Base-by-base conservation (phyloP, 495 filamentous ascomycete species). In the Lophium mytilinum region DNA sequence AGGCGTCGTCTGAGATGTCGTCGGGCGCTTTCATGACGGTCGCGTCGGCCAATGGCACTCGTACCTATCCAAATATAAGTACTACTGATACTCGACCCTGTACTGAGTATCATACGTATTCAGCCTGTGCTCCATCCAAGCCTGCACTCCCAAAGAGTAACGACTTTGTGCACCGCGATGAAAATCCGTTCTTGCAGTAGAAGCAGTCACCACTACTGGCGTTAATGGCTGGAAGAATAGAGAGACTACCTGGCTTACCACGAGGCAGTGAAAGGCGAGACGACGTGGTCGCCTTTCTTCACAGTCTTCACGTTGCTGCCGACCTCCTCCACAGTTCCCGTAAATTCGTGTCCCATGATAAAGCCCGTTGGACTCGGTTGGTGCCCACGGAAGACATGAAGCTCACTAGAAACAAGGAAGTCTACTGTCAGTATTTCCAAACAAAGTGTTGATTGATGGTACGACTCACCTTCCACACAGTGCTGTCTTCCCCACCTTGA, bases 351-450 rank as follows among this genome's bases (percentile, higher is more conserved):
- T 56, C 86, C 86, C 82, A 88, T 88, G 58, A 88, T 83, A 61
- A 84, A 86, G 21, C 78, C 85, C 7, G 80, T 75, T 4, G 73
- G 72, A 34, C 74, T 77, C 12, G 82, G 76, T 69, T 92, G 84
- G 69, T 89, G 80, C 53, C 90, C 92, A 35, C 93, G 84, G 73
- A 86, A 98, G 33, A 86, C 82, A 72, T 98, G 93, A 45, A 98
- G 77, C 62, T 96, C 93, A 66, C 89, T 95, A 60, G 19, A 35
- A 41, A 24, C 48, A 24, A 50, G 48, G 17, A 35, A 46, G 41
- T 37, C 19, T 40, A 45, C 3, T 14, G 53, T 51, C 12, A 33
- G 21, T 24, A 37, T 36, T 47, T 60, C 37, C 59, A 24, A 33
- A 47, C 35, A 41, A 17, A 50, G 42, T 14, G 30, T 48, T 33